Evolutionary conservation across 805 yeast genomes (phyloP).

Genomic region (Pichia rugopelliculosa): DNA sequence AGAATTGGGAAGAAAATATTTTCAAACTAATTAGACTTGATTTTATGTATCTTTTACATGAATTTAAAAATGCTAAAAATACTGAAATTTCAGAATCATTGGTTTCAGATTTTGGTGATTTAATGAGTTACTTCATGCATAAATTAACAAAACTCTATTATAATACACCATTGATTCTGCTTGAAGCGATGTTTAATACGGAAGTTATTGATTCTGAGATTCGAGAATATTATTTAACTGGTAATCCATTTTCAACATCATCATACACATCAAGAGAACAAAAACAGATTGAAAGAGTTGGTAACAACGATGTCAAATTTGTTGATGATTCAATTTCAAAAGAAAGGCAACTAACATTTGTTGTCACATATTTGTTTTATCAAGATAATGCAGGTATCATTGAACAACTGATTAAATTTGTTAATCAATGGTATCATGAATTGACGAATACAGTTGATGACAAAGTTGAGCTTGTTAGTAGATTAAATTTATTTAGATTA

Average conservation of each 20-base stretch:
- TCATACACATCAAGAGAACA: conserved; percentile 29
- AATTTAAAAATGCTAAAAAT: conserved; percentile 41
- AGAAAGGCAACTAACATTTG: conserved; percentile 20
- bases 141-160: conserved; percentile 42
- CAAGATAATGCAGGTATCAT: conserved; percentile 42
- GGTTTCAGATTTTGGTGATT: conserved; percentile 55
- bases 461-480: conserved; percentile 1
- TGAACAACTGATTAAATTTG: conserved; percentile 32
- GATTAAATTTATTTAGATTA: conserved; percentile 3
- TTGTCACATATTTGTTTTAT: conserved; percentile 21
- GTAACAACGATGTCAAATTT: conserved; percentile 14
- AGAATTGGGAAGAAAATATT: conserved; percentile 48
- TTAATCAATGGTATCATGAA: conserved; percentile 15
- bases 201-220: conserved; percentile 42
- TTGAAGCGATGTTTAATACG: conserved; percentile 55
- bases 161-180: conserved; percentile 45
- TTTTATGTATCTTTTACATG: conserved; percentile 52
- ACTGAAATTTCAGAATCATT: conserved; percentile 43
- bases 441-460: not conserved
- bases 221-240: conserved; percentile 51
- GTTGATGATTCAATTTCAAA: conserved; percentile 14
- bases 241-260: conserved; percentile 32
- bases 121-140: conserved; percentile 59
- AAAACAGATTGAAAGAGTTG: conserved; percentile 17
- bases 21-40: conserved; percentile 62